Base-by-base conservation (phyloP, 169 alveolate species). In the Plasmodium ovale region DNA sequence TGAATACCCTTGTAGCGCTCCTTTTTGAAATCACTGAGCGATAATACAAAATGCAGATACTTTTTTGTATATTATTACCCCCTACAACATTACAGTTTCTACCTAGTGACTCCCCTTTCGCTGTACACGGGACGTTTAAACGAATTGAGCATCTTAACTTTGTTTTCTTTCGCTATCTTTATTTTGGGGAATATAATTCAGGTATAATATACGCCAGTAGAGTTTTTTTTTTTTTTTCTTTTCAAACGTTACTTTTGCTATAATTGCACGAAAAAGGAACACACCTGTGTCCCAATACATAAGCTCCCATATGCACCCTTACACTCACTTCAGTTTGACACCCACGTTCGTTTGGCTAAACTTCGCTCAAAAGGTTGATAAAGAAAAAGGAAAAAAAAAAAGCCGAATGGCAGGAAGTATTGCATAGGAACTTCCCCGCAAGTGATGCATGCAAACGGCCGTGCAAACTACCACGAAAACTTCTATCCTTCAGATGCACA, bases 321-420 rank as follows among this genome's bases (percentile, higher is more conserved):
- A n/a, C 29, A 25, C 42, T 2, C 59, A 44, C 27, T 64, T 64
- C 79, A 79, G 89, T 58, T 23, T 39, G 89, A 79, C 21, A 23
- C 89, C 23, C 89, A 79, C 51, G 54, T 64, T 37, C 69, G 89
- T 19, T 79, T 79, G 79, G 79, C 89, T 44, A 79, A 31, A 29
- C 79, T 79, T 31, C 89, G 89, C 27, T 60, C 89, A 33, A 62
- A 79, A 79, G 89, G 89, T 79, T 79, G 19, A 31, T 12, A 79
- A 79, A 64, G 42, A 14, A 49, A 27, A 64, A 49, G 25, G 3
- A 3, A 68, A 49, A 60, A 77, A 71, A 53, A 35, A 25, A 23
- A 49, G 16, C 6, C 42, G 31, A 47, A 70, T 16, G n/a, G n/a
- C n/a, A n/a, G n/a, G n/a, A n/a, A n/a, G n/a, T n/a, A n/a, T n/a